Evolutionary conservation across 176 grass and related monocot genomes (phyloP), one percentile per base, ranked within the genome.

Genomic region (Bothriochloa decipiens): DNA sequence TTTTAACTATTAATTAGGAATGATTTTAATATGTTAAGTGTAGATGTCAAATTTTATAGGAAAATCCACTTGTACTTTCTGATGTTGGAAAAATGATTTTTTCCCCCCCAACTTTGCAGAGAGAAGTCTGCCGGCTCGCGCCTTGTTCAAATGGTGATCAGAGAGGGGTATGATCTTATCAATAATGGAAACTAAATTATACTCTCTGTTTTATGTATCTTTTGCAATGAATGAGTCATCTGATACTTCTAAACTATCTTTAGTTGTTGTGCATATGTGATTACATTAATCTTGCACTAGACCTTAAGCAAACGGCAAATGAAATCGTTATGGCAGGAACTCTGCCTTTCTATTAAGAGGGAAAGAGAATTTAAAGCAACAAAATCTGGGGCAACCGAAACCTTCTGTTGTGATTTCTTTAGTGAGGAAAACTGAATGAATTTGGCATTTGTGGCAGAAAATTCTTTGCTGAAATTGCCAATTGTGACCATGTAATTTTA

Each of bases 51-150:
- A 8, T n/a, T 73, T 67, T 68, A 88, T 47, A 81, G 18, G 32
- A 12, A 67, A 74, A 36, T 36, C 35, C 35, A 36, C 35, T 36
- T 36, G 35, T 36, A 4, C 35, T 70, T 17, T 64, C 65, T 45
- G 65, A 27, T 70, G 25, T 35, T 49, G 15, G 74, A 40, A 49
- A 9, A 49, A 8, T 62, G 15, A 27, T 47, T 63, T 86, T 58
- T 64, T 57, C 68, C 82, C 26, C 45, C 68, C 82, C 26, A 37
- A 86, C 68, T 79, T 68, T 93, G 85, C 86, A 98, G 93, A 92
- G 91, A 79, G 96, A 95, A 82, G 93, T 98, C 10, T 98, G 96
- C 77, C 82, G 85, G 42, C 84, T 95, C 68, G 79, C 92, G 55
- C 92, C 93, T 20, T 90, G 79, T 57, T 92, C 96, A 33, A 79